Evolutionary conservation across 192 early-diverging fungal species (phyloP).

Genomic region (Bifiguratus adelaidae): DNA sequence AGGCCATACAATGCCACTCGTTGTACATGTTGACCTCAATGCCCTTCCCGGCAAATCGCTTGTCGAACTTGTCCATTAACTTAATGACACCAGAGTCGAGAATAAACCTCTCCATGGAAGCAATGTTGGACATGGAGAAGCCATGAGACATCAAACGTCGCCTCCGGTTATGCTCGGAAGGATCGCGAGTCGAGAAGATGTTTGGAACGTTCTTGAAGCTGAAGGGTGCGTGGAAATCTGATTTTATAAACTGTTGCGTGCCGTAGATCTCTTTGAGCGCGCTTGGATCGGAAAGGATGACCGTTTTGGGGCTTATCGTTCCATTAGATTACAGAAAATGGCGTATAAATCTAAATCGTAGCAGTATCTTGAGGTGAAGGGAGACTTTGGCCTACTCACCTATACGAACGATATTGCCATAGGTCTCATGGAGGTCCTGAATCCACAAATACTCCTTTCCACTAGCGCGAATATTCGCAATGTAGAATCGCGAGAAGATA

Average conservation of each 20-base stretch:
- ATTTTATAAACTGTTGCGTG: neutral
- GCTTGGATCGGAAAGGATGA: neutral
- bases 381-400: neutral
- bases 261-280: constrained; percentile 3
- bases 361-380: neutral
- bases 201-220: neutral
- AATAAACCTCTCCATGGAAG: neutral
- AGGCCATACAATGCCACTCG: neutral
- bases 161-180: neutral
- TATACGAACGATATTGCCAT: constrained; percentile 1
- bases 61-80: neutral
- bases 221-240: neutral
- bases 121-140: neutral
- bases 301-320: neutral
- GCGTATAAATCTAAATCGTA: too few relatives aligned
- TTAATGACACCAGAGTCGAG: neutral
- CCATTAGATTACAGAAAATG: too few relatives aligned
- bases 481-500: constrained; percentile 1
- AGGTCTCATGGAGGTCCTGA: neutral
- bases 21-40: neutral
- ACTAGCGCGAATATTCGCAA: neutral
- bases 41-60: neutral
- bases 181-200: neutral
- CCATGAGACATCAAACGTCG: neutral
- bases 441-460: neutral